A percentile compares a stretch with the other conserved stretches of the same genome.
phyloP scores from a whole-genome alignment of 345 rosid species.

The Aquilaria sinensis region DNA sequence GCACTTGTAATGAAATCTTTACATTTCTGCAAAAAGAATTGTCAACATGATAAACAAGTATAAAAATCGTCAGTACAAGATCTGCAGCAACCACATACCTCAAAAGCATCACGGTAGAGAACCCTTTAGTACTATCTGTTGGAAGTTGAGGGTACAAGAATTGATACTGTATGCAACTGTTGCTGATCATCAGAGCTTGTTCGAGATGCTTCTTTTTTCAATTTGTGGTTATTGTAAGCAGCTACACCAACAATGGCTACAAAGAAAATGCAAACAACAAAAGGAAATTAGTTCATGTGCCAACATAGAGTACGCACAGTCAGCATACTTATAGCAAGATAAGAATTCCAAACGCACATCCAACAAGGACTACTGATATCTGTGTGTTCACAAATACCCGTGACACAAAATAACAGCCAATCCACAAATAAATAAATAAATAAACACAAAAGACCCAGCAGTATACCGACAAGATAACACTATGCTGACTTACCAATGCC shows the following conservation, averaged over 20 bases:
- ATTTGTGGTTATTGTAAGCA: conserved; percentile 86
- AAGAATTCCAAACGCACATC: too few species aligned
- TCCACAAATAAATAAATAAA: conserved; percentile 2
- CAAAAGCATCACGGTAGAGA: conserved; percentile 6
- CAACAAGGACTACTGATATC: too few species aligned
- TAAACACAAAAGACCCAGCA: not conserved
- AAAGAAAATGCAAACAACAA: not conserved
- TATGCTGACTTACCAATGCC: conserved; percentile 58
- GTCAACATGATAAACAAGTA: too few species aligned
- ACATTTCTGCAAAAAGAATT: too few species aligned
- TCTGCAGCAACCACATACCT: conserved; percentile 17
- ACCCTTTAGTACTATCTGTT: conserved; percentile 15
- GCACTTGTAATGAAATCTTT: too few species aligned
- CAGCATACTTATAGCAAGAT: too few species aligned
- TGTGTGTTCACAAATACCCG: too few species aligned
- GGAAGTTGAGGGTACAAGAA: conserved; percentile 27
- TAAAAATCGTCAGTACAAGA: too few species aligned
- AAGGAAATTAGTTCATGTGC: not conserved
- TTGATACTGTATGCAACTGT: conserved; percentile 37
- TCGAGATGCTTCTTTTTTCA: conserved; percentile 78
- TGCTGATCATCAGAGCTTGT: conserved; percentile 23
- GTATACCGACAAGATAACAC: not conserved
- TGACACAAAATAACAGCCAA: too few species aligned
- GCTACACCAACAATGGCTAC: conserved; percentile 95
- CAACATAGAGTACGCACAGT: not conserved